These are phyloP conservation scores for Zygotorulaspora sp. DNA, from an alignment of 805 yeast species.

Conservation along the genomic window DNA sequence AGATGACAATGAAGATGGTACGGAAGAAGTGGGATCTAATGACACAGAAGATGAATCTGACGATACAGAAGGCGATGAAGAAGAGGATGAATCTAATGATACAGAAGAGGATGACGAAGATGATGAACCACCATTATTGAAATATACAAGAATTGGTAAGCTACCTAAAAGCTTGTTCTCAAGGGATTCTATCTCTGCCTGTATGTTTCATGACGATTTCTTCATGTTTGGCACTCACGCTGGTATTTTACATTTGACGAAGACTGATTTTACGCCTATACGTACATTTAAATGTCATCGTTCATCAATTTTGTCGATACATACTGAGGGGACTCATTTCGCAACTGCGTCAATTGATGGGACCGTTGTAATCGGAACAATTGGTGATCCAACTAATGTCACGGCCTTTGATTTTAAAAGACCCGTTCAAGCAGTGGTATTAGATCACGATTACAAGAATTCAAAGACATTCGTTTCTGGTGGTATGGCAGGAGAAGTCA, in stretches of 20 bases:
- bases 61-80: slow-evolving; percentile 32
- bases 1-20: slow-evolving; percentile 22
- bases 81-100: slow-evolving; percentile 35
- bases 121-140: slow-evolving; percentile 66
- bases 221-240: slow-evolving; percentile 87
- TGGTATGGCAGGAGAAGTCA: slow-evolving; percentile 81
- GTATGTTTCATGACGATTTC: slow-evolving; percentile 53
- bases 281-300: slow-evolving; percentile 80
- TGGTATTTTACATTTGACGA: slow-evolving; percentile 69
- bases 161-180: slow-evolving; percentile 68
- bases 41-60: slow-evolving; percentile 24
- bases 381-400: slow-evolving; percentile 57
- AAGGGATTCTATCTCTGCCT: slow-evolving; percentile 74
- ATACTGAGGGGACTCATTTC: slow-evolving; percentile 65
- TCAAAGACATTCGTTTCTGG: slow-evolving; percentile 74
- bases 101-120: slow-evolving; percentile 43
- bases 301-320: slow-evolving; percentile 72
- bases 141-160: slow-evolving; percentile 63
- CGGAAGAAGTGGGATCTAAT: too few species aligned
- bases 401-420: slow-evolving; percentile 77
- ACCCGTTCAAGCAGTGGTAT: slow-evolving; percentile 81
- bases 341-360: slow-evolving; percentile 95
- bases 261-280: slow-evolving; percentile 53
- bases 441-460: slow-evolving; percentile 63
- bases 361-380: slow-evolving; percentile 75